phyloP scores from a whole-genome alignment of 129 eudicot genomes.

The Ambrosia artemisiifolia region DNA sequence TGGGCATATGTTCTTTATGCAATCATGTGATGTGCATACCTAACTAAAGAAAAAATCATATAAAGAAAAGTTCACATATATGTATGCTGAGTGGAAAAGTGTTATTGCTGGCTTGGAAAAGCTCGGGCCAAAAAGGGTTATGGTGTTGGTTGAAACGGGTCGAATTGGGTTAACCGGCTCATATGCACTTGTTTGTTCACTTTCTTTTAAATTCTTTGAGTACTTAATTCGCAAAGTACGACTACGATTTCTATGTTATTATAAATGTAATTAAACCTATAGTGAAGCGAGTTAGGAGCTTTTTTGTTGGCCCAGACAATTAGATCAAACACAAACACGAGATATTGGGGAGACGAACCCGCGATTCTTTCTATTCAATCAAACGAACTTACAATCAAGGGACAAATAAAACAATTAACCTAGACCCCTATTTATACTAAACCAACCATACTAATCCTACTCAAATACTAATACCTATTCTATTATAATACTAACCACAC shows the following conservation, averaged over 20 bases:
- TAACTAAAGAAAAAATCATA: conserved; percentile 8
- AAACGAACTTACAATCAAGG: no score
- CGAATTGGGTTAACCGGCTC: background rate
- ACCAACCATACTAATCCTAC: no score
- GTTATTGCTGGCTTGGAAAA: conserved; percentile 16
- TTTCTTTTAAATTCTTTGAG: background rate
- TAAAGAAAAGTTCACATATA: conserved; percentile 13
- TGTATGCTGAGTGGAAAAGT: conserved; percentile 16
- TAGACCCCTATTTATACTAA: no score
- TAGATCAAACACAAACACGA: no score
- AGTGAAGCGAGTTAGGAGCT: background rate
- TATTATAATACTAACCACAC: no score
- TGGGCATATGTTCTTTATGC: conserved; percentile 15
- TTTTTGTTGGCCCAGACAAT: no score
- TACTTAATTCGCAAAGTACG: background rate
- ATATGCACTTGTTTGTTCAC: no score
- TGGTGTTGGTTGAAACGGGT: background rate
- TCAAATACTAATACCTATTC: no score
- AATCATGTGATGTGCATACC: conserved; percentile 26
- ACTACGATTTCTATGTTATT: background rate
- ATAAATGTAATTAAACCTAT: background rate
- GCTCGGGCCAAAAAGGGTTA: background rate
- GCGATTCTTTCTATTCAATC: no score
- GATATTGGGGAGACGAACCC: no score
- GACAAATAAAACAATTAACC: no score